Evolutionary conservation across 768 basidiomycete species (phyloP).

Genomic region (Boletales sp.): DNA sequence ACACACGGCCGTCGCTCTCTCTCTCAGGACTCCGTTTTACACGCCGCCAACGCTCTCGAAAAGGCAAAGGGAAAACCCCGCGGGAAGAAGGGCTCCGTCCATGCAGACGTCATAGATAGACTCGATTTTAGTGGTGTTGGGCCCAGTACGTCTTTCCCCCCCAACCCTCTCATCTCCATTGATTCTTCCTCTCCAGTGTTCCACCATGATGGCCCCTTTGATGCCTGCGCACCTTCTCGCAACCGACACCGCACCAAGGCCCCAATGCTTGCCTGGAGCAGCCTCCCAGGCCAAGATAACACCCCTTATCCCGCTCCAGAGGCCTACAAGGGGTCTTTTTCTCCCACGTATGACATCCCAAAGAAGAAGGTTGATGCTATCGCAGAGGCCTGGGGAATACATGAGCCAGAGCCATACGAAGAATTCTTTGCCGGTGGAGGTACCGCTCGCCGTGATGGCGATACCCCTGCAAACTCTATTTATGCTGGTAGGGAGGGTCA

Average conservation of each 20-base stretch:
- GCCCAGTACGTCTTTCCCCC: slow-evolving; percentile 54
- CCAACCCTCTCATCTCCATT: not conserved
- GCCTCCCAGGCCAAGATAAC: slow-evolving; percentile 37
- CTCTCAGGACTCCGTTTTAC: slow-evolving; percentile 47
- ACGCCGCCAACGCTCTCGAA: slow-evolving; percentile 37
- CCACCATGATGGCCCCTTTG: slow-evolving; percentile 90
- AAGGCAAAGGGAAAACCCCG: slow-evolving; percentile 48
- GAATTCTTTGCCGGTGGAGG: slow-evolving; percentile 86
- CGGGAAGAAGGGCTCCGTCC: slow-evolving; percentile 69
- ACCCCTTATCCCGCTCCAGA: slow-evolving; percentile 51
- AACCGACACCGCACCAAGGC: slow-evolving; percentile 78
- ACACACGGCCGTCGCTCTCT: slow-evolving; percentile 42
- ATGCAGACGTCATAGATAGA: slow-evolving; percentile 88
- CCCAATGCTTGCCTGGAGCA: slow-evolving; percentile 78
- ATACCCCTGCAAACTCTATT: slow-evolving; percentile 64
- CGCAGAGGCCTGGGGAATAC: slow-evolving; percentile 91
- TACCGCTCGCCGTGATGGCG: slow-evolving; percentile 41
- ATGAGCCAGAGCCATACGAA: slow-evolving; percentile 88
- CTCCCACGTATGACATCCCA: slow-evolving; percentile 51
- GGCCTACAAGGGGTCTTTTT: slow-evolving; percentile 40
- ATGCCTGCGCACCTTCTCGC: slow-evolving; percentile 87
- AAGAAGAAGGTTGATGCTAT: slow-evolving; percentile 89
- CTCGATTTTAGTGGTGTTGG: slow-evolving; percentile 85
- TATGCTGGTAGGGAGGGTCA: slow-evolving; percentile 61
- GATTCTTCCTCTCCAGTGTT: slow-evolving; percentile 53